Evolutionary conservation across 306 rosid species (phyloP), one percentile per base, ranked within the genome.

Genomic region (Sphenostylis stenocarpa): DNA sequence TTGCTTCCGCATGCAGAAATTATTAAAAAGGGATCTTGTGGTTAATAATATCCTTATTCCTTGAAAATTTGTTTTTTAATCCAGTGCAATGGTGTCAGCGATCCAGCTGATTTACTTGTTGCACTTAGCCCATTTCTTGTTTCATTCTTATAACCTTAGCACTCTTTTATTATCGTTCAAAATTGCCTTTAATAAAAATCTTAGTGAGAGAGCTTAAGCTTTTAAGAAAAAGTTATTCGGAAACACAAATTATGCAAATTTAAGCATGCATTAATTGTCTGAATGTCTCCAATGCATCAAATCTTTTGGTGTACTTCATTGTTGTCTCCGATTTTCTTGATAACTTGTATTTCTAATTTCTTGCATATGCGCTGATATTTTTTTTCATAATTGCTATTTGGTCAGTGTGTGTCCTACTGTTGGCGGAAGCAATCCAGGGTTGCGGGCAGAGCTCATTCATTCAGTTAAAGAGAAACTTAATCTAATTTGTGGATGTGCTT

Each of bases 351-450:
- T 79, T 10, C 8, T 21, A 45, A 28, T 77, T 66, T 24, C 33
- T 16, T 79, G 64, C 39, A 15, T 13, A 9, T 55, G 72, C 33
- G 49, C 60, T 53, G 45, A 77, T 85, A 41, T 67, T 49, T 5
- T 69, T 23, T 82, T 6, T n/a, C n/a, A 5, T 70, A 41, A 76
- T 75, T 52, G 66, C 28, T 45, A 38, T 41, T 67, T 69, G 77
- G 75, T 75, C 89, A 96, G 98, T 85, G 76, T 92, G 70, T 89
- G 88, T 65, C 97, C 98, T 67, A 92, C 99, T 31, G 47, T 96
- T 80, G 99, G 99, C 28, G 99, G 97, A 92, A 96, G 91, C 88
- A 92, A 91, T 83, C 99, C 99, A 11, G 98, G 99, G 29, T 39
- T 89, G 82, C 90, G 84, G 76, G 87, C 99, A 0, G 99, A 92